These are phyloP conservation scores for Silene uniflora DNA, from an alignment of 148 eudicot genomes.

Conservation along the genomic window DNA sequence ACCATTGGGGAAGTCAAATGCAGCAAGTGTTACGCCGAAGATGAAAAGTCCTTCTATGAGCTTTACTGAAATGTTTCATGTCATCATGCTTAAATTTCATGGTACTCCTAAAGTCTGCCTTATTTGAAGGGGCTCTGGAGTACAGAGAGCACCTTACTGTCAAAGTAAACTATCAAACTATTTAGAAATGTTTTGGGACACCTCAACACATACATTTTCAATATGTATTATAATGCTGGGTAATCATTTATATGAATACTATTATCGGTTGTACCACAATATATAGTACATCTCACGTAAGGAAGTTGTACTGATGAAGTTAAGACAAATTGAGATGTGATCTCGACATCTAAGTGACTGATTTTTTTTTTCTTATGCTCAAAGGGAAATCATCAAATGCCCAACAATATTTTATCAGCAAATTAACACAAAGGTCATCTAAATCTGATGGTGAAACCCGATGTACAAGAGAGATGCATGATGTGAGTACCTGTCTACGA, in stretches of 20 bases:
- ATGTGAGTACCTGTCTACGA: constrained; percentile 72
- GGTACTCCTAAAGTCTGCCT: not conserved
- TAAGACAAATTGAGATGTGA: not conserved
- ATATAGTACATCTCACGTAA: not conserved
- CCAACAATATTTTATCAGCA: not conserved
- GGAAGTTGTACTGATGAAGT: not conserved
- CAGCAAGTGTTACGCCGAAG: not conserved
- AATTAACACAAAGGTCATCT: not conserved
- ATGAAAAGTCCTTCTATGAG: not conserved
- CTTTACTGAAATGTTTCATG: not conserved
- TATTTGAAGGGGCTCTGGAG: not conserved
- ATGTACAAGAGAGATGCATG: constrained; percentile 2
- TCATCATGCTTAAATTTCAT: not conserved
- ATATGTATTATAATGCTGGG: not conserved
- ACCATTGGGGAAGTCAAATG: not conserved
- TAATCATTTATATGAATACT: not conserved
- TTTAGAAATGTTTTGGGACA: not conserved
- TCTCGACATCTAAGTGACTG: not conserved
- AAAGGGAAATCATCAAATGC: not conserved
- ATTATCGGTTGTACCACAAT: not conserved
- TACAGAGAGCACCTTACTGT: not conserved
- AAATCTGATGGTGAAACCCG: not conserved
- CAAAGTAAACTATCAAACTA: not conserved
- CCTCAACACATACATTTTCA: not conserved
- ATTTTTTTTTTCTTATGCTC: not conserved